phyloP scores from a whole-genome alignment of 805 yeast species.

The Candida succiphila region DNA sequence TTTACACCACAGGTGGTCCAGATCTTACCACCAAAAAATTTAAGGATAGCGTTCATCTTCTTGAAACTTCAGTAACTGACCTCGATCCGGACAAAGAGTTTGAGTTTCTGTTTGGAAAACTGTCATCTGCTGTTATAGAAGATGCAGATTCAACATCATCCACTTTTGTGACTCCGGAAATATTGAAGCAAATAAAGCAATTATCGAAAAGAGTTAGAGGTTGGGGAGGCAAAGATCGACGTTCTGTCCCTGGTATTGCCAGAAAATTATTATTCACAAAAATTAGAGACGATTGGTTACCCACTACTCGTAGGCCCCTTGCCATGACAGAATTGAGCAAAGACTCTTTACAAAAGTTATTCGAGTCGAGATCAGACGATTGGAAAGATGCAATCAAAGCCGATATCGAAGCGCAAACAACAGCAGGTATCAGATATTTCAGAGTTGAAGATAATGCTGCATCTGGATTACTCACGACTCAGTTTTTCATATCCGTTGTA shows the following conservation, averaged over 20 bases:
- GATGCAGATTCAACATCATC: constrained; percentile 75
- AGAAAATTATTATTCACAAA: constrained; percentile 61
- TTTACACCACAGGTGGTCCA: constrained; percentile 18
- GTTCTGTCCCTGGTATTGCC: constrained; percentile 64
- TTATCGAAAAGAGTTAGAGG: constrained; percentile 53
- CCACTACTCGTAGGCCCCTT: constrained; percentile 53
- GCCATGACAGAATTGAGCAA: constrained; percentile 43
- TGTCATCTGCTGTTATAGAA: constrained; percentile 56
- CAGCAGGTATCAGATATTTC: constrained; percentile 46
- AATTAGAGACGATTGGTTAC: constrained; percentile 74
- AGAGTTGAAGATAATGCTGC: constrained; percentile 30
- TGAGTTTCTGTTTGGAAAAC: constrained; percentile 57
- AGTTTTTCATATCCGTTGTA: constrained; percentile 48
- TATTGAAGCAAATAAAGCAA: constrained; percentile 51
- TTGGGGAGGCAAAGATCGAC: constrained; percentile 77
- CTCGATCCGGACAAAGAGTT: constrained; percentile 75
- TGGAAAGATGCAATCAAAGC: constrained; percentile 40
- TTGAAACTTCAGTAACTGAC: constrained; percentile 38
- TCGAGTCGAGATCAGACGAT: constrained; percentile 24
- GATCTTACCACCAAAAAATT: constrained; percentile 38
- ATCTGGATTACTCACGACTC: constrained; percentile 28
- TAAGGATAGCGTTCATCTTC: constrained; percentile 25
- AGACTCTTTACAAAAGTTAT: constrained; percentile 29
- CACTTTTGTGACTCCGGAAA: constrained; percentile 58
- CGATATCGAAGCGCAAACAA: constrained; percentile 26